Evolutionary conservation across 2,329 filamentous ascomycete genomes (phyloP).

Genomic region (Colletotrichum sp.): DNA sequence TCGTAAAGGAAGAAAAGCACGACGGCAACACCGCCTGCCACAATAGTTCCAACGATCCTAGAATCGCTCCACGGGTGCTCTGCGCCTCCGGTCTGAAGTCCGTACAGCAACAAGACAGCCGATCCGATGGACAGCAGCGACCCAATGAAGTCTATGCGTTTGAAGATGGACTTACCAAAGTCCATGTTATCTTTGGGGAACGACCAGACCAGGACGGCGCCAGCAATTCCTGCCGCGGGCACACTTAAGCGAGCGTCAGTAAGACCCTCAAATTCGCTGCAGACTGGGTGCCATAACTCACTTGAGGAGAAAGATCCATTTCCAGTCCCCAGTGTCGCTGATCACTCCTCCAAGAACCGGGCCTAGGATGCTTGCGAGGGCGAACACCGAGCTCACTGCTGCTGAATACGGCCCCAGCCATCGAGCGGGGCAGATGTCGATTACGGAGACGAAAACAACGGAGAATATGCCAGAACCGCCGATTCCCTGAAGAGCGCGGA

Average conservation of each 20-base stretch:
- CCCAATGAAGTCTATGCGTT: neutral
- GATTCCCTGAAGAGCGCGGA: constrained; percentile 43
- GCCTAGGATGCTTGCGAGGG: constrained; percentile 49
- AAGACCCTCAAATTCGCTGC: neutral
- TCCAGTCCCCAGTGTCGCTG: neutral
- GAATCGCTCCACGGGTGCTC: neutral
- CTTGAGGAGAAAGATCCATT: neutral
- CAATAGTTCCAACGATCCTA: neutral
- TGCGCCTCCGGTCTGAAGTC: neutral
- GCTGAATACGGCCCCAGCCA: constrained; percentile 15
- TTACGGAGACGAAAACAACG: neutral
- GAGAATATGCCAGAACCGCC: constrained; percentile 31
- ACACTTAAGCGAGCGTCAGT: neutral
- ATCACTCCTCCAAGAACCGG: constrained; percentile 38
- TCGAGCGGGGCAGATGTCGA: neutral
- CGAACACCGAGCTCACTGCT: constrained; percentile 38
- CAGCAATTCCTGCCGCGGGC: neutral
- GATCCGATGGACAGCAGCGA: neutral
- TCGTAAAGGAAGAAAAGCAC: neutral
- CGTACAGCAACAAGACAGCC: neutral
- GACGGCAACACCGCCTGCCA: neutral
- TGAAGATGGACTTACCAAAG: neutral
- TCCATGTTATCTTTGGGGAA: neutral
- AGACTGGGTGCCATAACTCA: neutral
- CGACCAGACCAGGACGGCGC: neutral